These are phyloP conservation scores for Coemansia sp. DNA, from an alignment of 192 early-diverging fungal genomes.

Conservation along the genomic window DNA sequence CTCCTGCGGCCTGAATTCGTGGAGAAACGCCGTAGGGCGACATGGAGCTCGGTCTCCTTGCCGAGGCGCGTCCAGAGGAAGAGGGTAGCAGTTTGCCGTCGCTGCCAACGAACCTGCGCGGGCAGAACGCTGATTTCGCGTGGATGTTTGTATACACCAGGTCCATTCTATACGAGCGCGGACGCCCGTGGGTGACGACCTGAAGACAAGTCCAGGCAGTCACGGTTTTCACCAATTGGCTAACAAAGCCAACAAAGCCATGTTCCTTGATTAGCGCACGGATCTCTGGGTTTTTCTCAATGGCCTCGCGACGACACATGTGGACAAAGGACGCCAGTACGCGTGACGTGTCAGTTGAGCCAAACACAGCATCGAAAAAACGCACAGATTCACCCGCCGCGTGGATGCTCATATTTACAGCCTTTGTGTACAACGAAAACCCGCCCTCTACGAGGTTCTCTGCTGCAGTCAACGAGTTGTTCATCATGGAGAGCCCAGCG, in stretches of 20 bases:
- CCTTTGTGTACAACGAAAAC: constrained; percentile 73
- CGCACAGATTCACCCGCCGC: constrained; percentile 85
- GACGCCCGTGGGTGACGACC: constrained; percentile 66
- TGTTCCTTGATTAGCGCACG: constrained; percentile 53
- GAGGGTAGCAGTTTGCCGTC: constrained; percentile 24
- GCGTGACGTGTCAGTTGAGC: constrained; percentile 88
- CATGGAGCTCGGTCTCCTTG: not conserved
- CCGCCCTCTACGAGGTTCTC: constrained; percentile 55
- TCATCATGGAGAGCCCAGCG: constrained; percentile 29
- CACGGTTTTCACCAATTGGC: constrained; percentile 75
- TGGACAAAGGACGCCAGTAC: constrained; percentile 78
- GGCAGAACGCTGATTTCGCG: constrained; percentile 18
- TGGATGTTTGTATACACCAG: constrained; percentile 43
- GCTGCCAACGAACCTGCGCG: constrained; percentile 36
- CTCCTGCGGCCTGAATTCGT: not conserved
- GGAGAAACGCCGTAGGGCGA: constrained; percentile 8
- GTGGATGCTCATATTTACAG: constrained; percentile 63
- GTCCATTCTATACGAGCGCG: constrained; percentile 36
- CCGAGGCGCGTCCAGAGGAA: not conserved
- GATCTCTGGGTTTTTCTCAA: constrained; percentile 64
- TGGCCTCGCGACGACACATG: constrained; percentile 70
- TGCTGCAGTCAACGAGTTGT: constrained; percentile 36
- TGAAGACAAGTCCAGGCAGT: constrained; percentile 85
- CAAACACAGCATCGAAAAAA: constrained; percentile 92
- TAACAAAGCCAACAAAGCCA: constrained; percentile 64